These are phyloP conservation scores for Saturnispora hagleri DNA, from an alignment of 805 yeast genomes.

Conservation along the genomic window DNA sequence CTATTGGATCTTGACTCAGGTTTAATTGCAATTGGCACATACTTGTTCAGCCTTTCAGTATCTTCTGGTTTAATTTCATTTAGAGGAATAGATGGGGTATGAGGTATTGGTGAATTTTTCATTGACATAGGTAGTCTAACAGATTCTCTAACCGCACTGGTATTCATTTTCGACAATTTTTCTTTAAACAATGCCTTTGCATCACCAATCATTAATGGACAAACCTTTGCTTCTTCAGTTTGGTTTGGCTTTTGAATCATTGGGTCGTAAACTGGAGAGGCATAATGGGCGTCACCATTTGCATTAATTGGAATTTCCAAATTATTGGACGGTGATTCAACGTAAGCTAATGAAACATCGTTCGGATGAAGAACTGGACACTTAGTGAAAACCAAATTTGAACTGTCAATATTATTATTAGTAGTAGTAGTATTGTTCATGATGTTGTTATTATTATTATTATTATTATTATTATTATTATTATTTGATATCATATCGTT, in stretches of 20 bases:
- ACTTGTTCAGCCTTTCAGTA: conserved; percentile 11
- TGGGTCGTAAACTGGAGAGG: conserved; percentile 1
- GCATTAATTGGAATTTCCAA: conserved; percentile 2
- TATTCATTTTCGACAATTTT: conserved; percentile 25
- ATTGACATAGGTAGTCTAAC: conserved; percentile 7
- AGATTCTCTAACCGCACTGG: conserved; percentile 23
- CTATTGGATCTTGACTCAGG: conserved; percentile 13
- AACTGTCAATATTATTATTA: background rate
- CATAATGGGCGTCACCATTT: background rate
- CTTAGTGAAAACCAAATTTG: conserved; percentile 14
- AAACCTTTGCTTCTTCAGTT: conserved; percentile 30
- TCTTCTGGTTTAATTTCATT: conserved; percentile 14
- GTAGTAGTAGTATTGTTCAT: background rate
- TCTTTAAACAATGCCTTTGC: conserved; percentile 31
- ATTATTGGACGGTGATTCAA: background rate
- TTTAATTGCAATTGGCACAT: conserved; percentile 16
- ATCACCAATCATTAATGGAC: conserved; percentile 40
- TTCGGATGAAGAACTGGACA: conserved; percentile 24
- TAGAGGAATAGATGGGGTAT: conserved; percentile 13
- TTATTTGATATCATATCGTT: background rate
- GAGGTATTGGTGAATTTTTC: conserved; percentile 3
- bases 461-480: background rate
- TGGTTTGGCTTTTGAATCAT: conserved; percentile 13
- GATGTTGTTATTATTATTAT: background rate
- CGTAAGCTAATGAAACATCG: conserved; percentile 10